Evolutionary conservation across 306 rosid species (phyloP).

Genomic region (Malus orientalis): DNA sequence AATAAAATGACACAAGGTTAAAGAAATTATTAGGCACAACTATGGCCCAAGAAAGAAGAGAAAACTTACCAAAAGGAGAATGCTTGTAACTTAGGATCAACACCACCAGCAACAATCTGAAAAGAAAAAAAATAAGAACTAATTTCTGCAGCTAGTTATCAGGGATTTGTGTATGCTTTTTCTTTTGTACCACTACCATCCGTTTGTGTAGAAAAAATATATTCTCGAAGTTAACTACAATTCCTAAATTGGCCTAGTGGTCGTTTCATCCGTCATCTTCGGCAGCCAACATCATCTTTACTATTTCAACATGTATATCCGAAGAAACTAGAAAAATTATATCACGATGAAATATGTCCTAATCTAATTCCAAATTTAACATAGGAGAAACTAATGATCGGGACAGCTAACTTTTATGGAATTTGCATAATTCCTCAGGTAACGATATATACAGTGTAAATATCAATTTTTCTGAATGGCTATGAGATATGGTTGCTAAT

Average conservation of each 20-base stretch:
- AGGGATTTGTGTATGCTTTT: neutral
- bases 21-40: slow-evolving; percentile 8
- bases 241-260: neutral
- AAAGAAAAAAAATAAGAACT: slow-evolving; percentile 3
- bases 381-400: neutral
- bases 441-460: neutral
- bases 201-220: neutral
- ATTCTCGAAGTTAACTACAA: neutral
- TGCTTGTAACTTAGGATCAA: slow-evolving; percentile 58
- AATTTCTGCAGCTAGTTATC: neutral
- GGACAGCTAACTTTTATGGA: neutral
- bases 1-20: neutral
- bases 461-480: neutral
- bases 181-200: neutral
- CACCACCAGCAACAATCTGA: slow-evolving; percentile 45
- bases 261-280: neutral
- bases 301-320: neutral
- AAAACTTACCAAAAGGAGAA: slow-evolving; percentile 49
- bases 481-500: neutral
- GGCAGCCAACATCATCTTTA: neutral
- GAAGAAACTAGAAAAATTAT: neutral
- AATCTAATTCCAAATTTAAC: neutral
- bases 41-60: neutral
- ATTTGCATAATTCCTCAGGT: neutral
- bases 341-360: neutral